Evolutionary conservation across 2,329 filamentous ascomycete genomes (phyloP).

Genomic region (Fusarium udum): DNA sequence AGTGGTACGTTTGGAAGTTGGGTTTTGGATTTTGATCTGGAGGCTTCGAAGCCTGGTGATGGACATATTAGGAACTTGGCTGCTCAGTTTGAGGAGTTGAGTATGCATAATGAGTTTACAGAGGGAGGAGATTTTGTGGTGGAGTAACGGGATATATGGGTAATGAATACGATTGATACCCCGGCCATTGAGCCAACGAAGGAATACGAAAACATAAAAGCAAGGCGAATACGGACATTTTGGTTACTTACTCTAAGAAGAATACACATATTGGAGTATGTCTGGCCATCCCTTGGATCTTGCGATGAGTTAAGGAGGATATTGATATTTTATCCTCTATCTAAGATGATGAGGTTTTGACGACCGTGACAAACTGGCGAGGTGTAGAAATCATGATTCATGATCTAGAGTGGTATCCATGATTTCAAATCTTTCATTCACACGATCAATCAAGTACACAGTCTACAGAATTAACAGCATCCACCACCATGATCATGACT

Average conservation of each 20-base stretch:
- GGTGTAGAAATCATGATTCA: rapidly evolving
- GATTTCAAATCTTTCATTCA: rapidly evolving
- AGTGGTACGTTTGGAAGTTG: not conserved
- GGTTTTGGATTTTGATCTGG: conserved; percentile 8
- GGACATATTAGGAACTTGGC: conserved; percentile 13
- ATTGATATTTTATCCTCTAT: too few relatives aligned
- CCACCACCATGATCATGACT: conserved; percentile 20
- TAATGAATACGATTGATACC: not conserved
- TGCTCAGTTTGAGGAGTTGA: conserved; percentile 18
- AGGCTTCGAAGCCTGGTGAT: conserved; percentile 10
- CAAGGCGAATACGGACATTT: not conserved
- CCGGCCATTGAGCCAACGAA: not conserved
- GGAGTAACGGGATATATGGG: not conserved
- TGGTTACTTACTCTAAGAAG: not conserved
- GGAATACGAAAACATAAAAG: not conserved
- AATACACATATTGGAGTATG: not conserved
- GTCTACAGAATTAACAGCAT: conserved; percentile 6
- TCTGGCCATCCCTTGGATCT: rapidly evolving
- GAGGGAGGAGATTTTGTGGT: conserved; percentile 16
- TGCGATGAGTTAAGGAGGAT: not conserved
- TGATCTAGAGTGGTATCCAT: not conserved
- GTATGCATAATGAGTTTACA: conserved; percentile 18
- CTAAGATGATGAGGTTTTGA: rapidly evolving
- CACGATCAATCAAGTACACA: rapidly evolving
- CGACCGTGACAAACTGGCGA: not conserved